These are phyloP conservation scores for Chamaecyparis obtusa DNA, from an alignment of 75 land plant species.

Conservation along the genomic window DNA sequence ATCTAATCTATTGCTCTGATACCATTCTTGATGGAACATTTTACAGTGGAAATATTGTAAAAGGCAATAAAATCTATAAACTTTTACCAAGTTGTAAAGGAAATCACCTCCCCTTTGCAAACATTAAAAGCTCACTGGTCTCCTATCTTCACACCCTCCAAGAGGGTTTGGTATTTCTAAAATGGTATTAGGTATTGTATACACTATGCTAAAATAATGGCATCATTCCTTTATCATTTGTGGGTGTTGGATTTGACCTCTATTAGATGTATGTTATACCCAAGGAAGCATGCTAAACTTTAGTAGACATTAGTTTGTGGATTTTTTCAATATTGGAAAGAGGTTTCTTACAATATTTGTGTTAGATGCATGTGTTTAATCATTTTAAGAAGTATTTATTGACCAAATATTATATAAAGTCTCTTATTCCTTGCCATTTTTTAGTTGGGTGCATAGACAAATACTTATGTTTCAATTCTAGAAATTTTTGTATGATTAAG, in stretches of 20 bases:
- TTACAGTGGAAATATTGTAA: no score
- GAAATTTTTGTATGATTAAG: not conserved
- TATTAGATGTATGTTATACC: not conserved
- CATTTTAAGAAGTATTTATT: not conserved
- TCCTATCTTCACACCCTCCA: not conserved
- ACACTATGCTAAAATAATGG: not conserved
- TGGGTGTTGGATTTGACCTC: not conserved
- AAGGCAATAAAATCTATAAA: no score
- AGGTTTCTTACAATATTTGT: not conserved
- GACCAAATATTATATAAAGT: not conserved
- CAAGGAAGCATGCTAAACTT: not conserved
- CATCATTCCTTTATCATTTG: not conserved
- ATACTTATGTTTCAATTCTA: not conserved
- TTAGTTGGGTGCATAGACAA: not conserved
- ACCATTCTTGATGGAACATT: no score
- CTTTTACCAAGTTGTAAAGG: not conserved
- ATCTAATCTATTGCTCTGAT: no score
- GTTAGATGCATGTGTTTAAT: not conserved
- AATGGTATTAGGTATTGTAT: not conserved
- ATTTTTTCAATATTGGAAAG: not conserved
- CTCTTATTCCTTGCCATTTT: not conserved
- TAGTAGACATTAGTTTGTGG: not conserved
- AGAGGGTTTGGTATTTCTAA: not conserved
- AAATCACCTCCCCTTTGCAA: not conserved
- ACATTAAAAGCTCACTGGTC: not conserved